Evolutionary conservation across 2,329 filamentous ascomycete species (phyloP).

Genomic region (Arthrinium puccinioides): DNA sequence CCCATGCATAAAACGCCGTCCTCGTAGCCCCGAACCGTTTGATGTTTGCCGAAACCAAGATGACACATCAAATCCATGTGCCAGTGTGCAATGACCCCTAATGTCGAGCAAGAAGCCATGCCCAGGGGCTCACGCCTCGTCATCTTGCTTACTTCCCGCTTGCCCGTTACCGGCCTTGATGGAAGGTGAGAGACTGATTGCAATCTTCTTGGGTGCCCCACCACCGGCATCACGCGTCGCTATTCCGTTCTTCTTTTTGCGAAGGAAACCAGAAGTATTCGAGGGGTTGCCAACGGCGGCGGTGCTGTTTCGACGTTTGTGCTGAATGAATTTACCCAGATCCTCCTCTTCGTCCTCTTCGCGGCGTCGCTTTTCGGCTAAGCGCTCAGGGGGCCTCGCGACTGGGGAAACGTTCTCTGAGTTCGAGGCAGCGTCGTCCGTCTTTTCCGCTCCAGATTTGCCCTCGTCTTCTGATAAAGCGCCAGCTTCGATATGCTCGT

Average conservation of each 20-base stretch:
- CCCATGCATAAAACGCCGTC: slow-evolving; percentile 19
- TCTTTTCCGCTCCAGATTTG: slow-evolving; percentile 11
- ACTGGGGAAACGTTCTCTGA: slow-evolving; percentile 25
- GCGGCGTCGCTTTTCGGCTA: slow-evolving; percentile 82
- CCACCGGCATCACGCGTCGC: slow-evolving; percentile 30
- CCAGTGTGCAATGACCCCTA: neutral
- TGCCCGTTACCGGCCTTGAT: slow-evolving; percentile 24
- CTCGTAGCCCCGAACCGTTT: slow-evolving; percentile 12
- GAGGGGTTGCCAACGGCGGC: slow-evolving; percentile 37
- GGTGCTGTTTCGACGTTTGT: slow-evolving; percentile 54
- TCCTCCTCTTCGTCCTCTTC: slow-evolving; percentile 94
- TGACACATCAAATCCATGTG: neutral
- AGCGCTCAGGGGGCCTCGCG: slow-evolving; percentile 64
- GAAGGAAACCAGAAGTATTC: slow-evolving; percentile 27
- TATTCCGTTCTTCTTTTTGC: slow-evolving; percentile 39
- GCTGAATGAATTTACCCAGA: slow-evolving; percentile 70
- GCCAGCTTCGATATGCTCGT: slow-evolving; percentile 52
- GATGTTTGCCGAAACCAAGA: slow-evolving; percentile 1
- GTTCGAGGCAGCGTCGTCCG: slow-evolving; percentile 22
- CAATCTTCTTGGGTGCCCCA: slow-evolving; percentile 44
- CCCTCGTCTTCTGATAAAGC: slow-evolving; percentile 21
- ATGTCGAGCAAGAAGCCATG: no score
- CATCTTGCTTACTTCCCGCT: slow-evolving; percentile 9
- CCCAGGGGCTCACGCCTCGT: slow-evolving; percentile 12
- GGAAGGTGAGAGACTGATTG: slow-evolving; percentile 47